Evolutionary conservation across 257 asterid species (phyloP).

Genomic region (Cynanchum wilfordii): DNA sequence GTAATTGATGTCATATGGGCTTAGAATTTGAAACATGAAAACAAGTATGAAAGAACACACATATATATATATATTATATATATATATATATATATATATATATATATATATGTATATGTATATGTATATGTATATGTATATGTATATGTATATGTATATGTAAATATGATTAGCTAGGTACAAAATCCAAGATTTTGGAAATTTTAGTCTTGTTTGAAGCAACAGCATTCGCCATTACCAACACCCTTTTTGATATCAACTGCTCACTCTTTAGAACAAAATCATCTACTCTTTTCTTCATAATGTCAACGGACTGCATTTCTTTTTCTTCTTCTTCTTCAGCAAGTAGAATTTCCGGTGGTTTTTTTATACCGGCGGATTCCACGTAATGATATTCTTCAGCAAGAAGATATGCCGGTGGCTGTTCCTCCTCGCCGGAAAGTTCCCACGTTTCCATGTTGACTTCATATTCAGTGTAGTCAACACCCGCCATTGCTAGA

Average conservation of each 20-base stretch:
- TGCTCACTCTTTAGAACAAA: not conserved
- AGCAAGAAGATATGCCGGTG: conserved; percentile 17
- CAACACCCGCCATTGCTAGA: conserved; percentile 30
- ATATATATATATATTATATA: no score
- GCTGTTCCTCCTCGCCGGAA: not conserved
- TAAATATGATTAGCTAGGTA: no score
- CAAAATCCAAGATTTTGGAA: no score
- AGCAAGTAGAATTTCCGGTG: not conserved
- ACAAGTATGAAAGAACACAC: no score
- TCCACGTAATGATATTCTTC: conserved; percentile 1
- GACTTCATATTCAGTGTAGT: conserved; percentile 13
- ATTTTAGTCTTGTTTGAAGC: not conserved
- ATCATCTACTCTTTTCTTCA: not conserved
- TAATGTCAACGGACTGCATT: not conserved
- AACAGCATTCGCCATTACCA: not conserved
- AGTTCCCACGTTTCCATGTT: conserved; percentile 15
- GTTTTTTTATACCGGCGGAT: not conserved
- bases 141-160: no score
- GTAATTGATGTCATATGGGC: no score
- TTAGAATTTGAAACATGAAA: no score
- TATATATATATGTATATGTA: no score
- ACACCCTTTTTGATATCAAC: not conserved
- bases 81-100: no score
- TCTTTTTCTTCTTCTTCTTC: not conserved
- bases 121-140: no score